These are phyloP conservation scores for Aspergillus felis DNA, from an alignment of 2,329 filamentous ascomycete genomes.

Conservation along the genomic window DNA sequence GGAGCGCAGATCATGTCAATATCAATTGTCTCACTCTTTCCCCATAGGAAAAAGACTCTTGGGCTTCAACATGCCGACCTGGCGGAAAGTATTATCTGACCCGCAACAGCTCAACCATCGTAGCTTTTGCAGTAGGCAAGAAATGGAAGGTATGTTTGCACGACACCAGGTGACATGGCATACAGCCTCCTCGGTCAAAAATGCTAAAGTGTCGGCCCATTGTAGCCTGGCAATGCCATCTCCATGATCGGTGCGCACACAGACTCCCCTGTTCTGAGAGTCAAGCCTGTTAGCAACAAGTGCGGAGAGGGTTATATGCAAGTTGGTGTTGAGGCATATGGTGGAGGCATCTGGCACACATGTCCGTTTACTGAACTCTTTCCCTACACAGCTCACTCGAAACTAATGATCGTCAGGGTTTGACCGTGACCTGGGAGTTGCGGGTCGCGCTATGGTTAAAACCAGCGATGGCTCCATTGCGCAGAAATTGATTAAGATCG, in stretches of 20 bases:
- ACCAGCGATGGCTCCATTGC: conserved; percentile 69
- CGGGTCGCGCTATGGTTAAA: conserved; percentile 79
- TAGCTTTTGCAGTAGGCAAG: conserved; percentile 86
- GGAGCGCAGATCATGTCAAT: background rate
- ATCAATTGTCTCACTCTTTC: background rate
- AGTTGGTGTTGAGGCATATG: conserved; percentile 94
- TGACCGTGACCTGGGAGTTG: conserved; percentile 86
- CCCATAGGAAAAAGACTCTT: conserved; percentile 73
- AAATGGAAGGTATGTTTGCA: conserved; percentile 64
- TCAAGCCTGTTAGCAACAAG: conserved; percentile 95
- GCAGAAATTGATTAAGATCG: conserved; percentile 83
- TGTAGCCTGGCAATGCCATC: conserved; percentile 76
- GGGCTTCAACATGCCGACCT: conserved; percentile 72
- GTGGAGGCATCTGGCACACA: conserved; percentile 94
- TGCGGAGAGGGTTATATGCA: conserved; percentile 82
- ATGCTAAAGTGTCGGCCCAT: background rate
- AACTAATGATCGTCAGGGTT: conserved; percentile 57
- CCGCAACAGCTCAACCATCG: conserved; percentile 84
- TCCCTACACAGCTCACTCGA: background rate
- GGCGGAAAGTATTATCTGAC: conserved; percentile 97
- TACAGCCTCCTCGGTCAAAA: background rate
- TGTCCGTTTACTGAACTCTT: conserved; percentile 44
- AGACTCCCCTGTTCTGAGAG: conserved; percentile 83
- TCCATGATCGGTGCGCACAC: conserved; percentile 94
- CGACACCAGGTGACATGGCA: background rate